A percentile compares a stretch with the other conserved stretches of the same genome.
phyloP scores from a whole-genome alignment of 192 early-diverging fungal genomes.

The Thamnidium elegans region DNA sequence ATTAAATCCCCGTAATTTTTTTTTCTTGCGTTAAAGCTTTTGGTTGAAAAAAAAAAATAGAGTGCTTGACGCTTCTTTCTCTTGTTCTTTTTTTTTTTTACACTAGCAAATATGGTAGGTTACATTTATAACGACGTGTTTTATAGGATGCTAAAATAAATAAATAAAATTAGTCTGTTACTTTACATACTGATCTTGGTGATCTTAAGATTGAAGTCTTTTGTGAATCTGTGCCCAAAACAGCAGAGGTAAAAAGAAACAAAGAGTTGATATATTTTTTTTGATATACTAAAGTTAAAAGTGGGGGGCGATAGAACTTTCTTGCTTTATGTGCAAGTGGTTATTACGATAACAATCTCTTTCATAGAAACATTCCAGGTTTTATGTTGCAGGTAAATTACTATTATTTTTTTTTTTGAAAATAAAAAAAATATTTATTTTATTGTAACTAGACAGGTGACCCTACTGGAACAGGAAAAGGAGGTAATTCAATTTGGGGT shows the following conservation, averaged over 20 bases:
- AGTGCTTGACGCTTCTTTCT: too few species aligned
- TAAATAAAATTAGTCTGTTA: slow-evolving; percentile 61
- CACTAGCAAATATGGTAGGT: slow-evolving; percentile 1
- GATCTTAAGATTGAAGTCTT: slow-evolving; percentile 94
- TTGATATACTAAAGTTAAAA: too few species aligned
- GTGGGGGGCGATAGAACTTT: slow-evolving; percentile 68
- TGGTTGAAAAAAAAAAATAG: too few species aligned
- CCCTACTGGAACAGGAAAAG: slow-evolving; percentile 83
- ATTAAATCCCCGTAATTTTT: too few species aligned
- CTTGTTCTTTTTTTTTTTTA: background rate
- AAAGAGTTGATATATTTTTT: too few species aligned
- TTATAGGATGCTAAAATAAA: too few species aligned
- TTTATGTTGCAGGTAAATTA: slow-evolving; percentile 76
- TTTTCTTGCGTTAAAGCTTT: too few species aligned
- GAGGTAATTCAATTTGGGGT: slow-evolving; percentile 86
- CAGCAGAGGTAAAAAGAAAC: slow-evolving; percentile 60
- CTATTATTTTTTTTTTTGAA: too few species aligned
- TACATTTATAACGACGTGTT: too few species aligned
- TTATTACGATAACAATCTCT: slow-evolving; percentile 85
- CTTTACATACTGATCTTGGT: slow-evolving; percentile 88
- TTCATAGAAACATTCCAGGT: slow-evolving; percentile 83
- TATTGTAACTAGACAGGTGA: slow-evolving; percentile 68
- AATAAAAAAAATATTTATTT: background rate
- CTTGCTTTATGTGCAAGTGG: slow-evolving; percentile 91
- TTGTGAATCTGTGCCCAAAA: slow-evolving; percentile 80